Percentiles rank a stretch among this genome's conserved stretches.
phyloP scores from a whole-genome alignment of 129 eudicot species.

The Daucus carota region DNA sequence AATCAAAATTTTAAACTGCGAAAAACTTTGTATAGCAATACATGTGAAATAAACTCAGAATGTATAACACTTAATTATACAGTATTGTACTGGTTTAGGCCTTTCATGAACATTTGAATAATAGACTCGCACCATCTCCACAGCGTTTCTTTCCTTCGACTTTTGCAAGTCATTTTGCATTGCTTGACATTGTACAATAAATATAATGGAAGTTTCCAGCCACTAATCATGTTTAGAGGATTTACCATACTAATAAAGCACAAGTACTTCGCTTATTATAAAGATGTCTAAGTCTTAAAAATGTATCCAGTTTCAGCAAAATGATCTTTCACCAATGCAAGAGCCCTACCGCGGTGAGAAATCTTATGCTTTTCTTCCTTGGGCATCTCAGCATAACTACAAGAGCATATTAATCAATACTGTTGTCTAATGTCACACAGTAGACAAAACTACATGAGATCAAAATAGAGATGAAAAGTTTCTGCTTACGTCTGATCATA shows the following conservation, averaged over 20 bases:
- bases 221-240: not conserved
- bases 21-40: not conserved
- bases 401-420: conserved; percentile 12
- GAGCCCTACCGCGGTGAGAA: conserved; percentile 78
- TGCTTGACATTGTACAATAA: not conserved
- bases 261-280: not conserved
- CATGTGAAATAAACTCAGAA: not conserved
- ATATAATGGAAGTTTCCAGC: not conserved
- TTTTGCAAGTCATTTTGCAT: not conserved
- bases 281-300: conserved; percentile 24
- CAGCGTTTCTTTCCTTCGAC: not conserved
- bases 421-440: not conserved
- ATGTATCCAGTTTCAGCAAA: conserved; percentile 63
- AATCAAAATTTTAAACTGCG: not conserved
- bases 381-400: conserved; percentile 85
- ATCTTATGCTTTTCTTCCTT: conserved; percentile 91
- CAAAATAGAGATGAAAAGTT: not conserved
- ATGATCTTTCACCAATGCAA: conserved; percentile 75
- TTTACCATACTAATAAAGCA: not conserved
- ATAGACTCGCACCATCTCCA: not conserved
- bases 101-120: not conserved
- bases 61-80: not conserved
- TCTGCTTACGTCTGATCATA: conserved; percentile 65
- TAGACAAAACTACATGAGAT: not conserved
- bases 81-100: not conserved